Percentiles rank a stretch among this genome's conserved stretches.
Conservation (phyloP, 169 alveolate species). For the Perkinsus olseni region DNA sequence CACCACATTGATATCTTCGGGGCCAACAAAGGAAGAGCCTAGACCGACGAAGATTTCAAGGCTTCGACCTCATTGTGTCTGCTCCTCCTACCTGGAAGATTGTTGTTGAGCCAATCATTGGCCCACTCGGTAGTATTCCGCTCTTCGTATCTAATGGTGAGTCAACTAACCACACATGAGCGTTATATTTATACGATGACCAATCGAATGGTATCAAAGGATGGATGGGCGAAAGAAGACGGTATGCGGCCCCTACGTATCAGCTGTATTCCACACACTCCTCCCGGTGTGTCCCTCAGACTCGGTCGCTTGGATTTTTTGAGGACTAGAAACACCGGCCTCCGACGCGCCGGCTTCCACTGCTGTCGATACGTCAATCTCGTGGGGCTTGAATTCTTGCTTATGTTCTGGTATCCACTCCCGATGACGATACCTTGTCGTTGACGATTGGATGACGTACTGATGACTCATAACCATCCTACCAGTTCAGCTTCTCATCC, state of each 20-base stretch:
- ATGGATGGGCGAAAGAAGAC: too few relatives aligned
- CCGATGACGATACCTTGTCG: not conserved
- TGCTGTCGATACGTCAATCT: too few relatives aligned
- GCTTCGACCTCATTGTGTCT: not conserved
- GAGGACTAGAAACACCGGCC: too few relatives aligned
- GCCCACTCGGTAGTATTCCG: not conserved
- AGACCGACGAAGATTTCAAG: not conserved
- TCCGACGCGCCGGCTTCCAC: too few relatives aligned
- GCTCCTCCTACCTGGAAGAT: not conserved
- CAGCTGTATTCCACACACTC: not conserved
- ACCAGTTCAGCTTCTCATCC: not conserved
- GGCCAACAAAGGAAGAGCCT: not conserved
- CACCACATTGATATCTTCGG: not conserved
- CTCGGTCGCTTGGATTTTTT: not conserved
- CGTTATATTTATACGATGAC: too few relatives aligned
- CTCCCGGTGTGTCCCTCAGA: not conserved
- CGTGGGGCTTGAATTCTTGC: not conserved
- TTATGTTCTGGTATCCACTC: not conserved
- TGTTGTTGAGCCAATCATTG: not conserved
- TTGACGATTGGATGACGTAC: not conserved
- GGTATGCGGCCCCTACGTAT: not conserved
- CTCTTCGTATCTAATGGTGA: not conserved
- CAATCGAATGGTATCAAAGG: too few relatives aligned
- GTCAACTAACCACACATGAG: not conserved
- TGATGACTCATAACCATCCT: not conserved